Conservation (phyloP, 2,329 filamentous ascomycete species). For the Hypoxylon sp. region DNA sequence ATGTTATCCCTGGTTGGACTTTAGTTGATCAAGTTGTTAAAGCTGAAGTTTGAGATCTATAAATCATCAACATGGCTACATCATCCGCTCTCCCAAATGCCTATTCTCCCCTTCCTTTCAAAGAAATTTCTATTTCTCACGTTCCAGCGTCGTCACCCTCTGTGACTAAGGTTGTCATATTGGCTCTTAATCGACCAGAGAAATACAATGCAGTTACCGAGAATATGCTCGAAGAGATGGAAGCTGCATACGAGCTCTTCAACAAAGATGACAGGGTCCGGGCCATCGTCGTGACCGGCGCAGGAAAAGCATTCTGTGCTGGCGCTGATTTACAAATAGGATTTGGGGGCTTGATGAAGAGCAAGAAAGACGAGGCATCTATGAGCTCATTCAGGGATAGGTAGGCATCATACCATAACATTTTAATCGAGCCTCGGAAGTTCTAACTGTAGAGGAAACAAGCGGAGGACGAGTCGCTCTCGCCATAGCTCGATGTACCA, state of each 20-base stretch:
- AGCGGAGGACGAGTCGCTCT: conserved; percentile 1
- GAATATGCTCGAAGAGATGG: neutral
- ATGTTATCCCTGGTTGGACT: neutral
- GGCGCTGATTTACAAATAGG: conserved; percentile 1
- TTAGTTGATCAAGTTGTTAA: neutral
- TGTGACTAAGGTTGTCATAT: neutral
- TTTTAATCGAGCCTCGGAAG: neutral
- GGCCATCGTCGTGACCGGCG: neutral
- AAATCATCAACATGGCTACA: neutral
- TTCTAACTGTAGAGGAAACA: neutral
- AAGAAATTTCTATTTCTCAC: neutral
- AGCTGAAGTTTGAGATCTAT: neutral
- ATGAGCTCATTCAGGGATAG: conserved; percentile 1
- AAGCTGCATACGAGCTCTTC: conserved; percentile 2
- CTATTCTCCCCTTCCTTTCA: conserved; percentile 3
- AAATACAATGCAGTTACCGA: conserved; percentile 2
- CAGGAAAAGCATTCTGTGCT: conserved; percentile 1
- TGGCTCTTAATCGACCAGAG: neutral
- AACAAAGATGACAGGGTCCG: conserved; percentile 1
- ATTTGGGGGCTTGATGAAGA: conserved; percentile 2
- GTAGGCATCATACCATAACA: neutral
- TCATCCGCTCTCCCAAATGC: neutral
- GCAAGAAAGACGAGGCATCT: conserved; percentile 2
- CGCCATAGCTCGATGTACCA: neutral
- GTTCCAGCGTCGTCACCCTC: neutral